These are phyloP conservation scores for Harrya chromipes DNA, from an alignment of 768 basidiomycete genomes.

Conservation along the genomic window DNA sequence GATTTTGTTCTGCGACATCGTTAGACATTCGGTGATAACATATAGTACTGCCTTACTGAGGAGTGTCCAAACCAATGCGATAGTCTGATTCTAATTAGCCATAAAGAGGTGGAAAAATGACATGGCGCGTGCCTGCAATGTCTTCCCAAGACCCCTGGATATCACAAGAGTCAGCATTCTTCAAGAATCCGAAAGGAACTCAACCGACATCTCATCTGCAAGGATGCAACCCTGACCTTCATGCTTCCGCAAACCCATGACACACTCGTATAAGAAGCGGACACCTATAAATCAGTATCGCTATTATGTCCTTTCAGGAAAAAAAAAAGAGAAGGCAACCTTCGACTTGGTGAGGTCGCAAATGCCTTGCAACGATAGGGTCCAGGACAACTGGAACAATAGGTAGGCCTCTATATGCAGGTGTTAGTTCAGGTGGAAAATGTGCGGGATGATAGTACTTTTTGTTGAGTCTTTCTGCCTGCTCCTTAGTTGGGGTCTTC, in stretches of 20 bases:
- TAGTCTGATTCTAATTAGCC: constrained; percentile 48
- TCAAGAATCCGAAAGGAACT: background rate
- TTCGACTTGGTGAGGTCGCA: constrained; percentile 90
- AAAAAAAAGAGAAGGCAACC: constrained; percentile 42
- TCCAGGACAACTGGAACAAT: constrained; percentile 87
- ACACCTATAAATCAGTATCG: constrained; percentile 46
- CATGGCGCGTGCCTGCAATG: constrained; percentile 56
- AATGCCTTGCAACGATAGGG: constrained; percentile 68
- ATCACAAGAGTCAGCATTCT: constrained; percentile 9
- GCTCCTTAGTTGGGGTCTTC: constrained; percentile 69
- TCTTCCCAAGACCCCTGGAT: constrained; percentile 95
- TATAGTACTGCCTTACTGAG: constrained; percentile 59
- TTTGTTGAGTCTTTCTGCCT: constrained; percentile 65
- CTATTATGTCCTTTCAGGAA: background rate
- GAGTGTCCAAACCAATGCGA: constrained; percentile 89
- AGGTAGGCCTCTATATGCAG: constrained; percentile 48
- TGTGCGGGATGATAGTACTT: constrained; percentile 42
- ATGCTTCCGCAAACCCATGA: constrained; percentile 90
- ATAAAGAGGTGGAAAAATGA: background rate
- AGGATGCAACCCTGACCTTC: constrained; percentile 94
- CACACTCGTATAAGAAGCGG: constrained; percentile 91
- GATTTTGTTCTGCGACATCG: constrained; percentile 67
- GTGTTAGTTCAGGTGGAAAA: constrained; percentile 1
- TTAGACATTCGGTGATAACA: background rate
- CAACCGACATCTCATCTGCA: constrained; percentile 86